Evolutionary conservation across 2,329 filamentous ascomycete species (phyloP).

Genomic region (Raffaelea ambrosiae): DNA sequence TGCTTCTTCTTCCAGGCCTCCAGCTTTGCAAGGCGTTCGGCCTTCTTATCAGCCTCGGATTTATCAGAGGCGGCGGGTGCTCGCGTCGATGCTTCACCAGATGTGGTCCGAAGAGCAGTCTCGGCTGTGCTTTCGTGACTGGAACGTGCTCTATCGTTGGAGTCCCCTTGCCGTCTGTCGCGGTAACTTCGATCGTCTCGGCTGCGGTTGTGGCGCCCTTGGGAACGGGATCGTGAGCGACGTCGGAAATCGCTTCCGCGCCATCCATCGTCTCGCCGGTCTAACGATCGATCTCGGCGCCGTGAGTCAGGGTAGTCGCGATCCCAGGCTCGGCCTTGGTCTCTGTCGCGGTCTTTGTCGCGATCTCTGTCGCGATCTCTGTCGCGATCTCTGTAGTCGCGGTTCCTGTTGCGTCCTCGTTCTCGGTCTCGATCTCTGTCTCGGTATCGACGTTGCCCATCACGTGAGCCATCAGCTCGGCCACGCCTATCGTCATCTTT

Average conservation of each 20-base stretch:
- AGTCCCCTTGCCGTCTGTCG: conserved; percentile 60
- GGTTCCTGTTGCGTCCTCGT: conserved; percentile 61
- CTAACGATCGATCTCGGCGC: conserved; percentile 64
- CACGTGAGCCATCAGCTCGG: conserved; percentile 33
- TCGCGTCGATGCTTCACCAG: background rate
- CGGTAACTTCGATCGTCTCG: conserved; percentile 56
- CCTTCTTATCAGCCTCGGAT: conserved; percentile 67
- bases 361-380: conserved; percentile 13
- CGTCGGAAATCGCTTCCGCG: conserved; percentile 49
- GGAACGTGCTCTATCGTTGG: conserved; percentile 54
- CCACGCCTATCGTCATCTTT: conserved; percentile 53
- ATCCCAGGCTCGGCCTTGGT: conserved; percentile 18
- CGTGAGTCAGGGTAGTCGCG: conserved; percentile 45
- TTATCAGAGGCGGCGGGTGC: conserved; percentile 25
- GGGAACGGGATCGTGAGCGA: conserved; percentile 55
- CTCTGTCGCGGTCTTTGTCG: conserved; percentile 4
- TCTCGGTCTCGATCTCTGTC: conserved; percentile 48
- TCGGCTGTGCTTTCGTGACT: conserved; percentile 65
- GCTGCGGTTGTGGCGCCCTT: conserved; percentile 50
- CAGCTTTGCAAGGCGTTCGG: conserved; percentile 70
- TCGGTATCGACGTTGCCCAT: conserved; percentile 48
- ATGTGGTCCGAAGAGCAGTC: conserved; percentile 25
- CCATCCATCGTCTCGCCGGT: conserved; percentile 56
- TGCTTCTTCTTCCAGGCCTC: conserved; percentile 92
- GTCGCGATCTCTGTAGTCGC: conserved; percentile 18